Base-by-base conservation (phyloP, 768 basidiomycete species). In the Collybia sordida region DNA sequence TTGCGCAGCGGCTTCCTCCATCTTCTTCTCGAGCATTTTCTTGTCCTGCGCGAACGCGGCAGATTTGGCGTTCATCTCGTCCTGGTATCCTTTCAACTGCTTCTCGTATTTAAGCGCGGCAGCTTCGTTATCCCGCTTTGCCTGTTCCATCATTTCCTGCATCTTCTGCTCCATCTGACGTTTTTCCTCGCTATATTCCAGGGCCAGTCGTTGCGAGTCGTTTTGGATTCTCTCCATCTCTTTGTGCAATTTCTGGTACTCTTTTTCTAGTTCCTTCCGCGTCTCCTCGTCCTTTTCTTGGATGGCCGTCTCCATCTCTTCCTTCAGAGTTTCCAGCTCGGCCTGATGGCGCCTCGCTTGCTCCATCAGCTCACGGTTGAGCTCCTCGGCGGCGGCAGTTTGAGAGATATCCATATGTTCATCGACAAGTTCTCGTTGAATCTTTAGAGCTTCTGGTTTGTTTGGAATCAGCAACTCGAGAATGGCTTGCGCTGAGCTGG, bases 311-410 rank as follows among this genome's bases (percentile, higher is more conserved):
- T 37, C 44, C 22, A 51, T 45, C 28, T 51, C 45, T 21, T 35
- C 36, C n/a, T 39, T 43, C 27, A 55, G 36, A 31, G 23, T 12
- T 7, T 21, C 14, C 18, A 51, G 23, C 37, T 51, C 51, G 15
- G n/a, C 35, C n/a, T 15, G 22, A 22, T 51, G 50, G 17, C 46
- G 43, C 27, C 28, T n/a, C 3, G 40, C 35, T 22, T 46, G 42
- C 15, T 47, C 28, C 37, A 48, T 23, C 24, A 51, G 14, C 39
- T 52, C 54, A 7, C 27, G 28, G 22, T 28, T 45, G n/a, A 59
- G 42, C 18, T 50, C 47, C n/a, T 34, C 9, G 6, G 40, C 56
- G 8, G 75, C 75, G 19, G 59, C 59, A 3, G 77, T 75, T 25
- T 72, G 59, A 6, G 62, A 58, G 6, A 77, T 59, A 35, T 63